Evolutionary conservation across 805 yeast species (phyloP).

Genomic region (Metschnikowia amazonensis): DNA sequence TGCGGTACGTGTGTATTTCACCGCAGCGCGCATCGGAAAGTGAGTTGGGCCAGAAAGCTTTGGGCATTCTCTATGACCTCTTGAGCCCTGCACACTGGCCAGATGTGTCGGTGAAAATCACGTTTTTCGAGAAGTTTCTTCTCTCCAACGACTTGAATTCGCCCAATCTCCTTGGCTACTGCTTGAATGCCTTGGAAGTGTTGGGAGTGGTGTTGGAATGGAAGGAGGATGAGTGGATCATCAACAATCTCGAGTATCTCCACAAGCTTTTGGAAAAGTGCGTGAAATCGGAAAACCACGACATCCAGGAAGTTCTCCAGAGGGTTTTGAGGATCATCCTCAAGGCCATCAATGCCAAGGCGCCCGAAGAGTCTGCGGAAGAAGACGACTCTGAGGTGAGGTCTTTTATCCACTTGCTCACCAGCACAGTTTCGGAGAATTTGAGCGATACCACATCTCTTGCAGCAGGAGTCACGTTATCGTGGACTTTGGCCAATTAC

Average conservation of each 20-base stretch:
- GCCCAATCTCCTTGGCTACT: slow-evolving; percentile 66
- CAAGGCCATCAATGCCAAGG: slow-evolving; percentile 54
- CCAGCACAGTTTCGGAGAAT: slow-evolving; percentile 74
- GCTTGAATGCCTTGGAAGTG: slow-evolving; percentile 89
- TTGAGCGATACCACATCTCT: slow-evolving; percentile 68
- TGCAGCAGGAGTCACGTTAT: slow-evolving; percentile 80
- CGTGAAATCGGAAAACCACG: slow-evolving; percentile 76
- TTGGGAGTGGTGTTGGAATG: slow-evolving; percentile 77
- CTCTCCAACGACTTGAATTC: slow-evolving; percentile 72
- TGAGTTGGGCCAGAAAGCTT: slow-evolving; percentile 75
- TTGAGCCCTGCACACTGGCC: slow-evolving; percentile 77
- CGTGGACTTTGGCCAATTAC: slow-evolving; percentile 76
- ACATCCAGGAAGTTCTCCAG: slow-evolving; percentile 79
- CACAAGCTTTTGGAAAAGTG: slow-evolving; percentile 77
- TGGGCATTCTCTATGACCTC: slow-evolving; percentile 70
- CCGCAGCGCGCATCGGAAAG: slow-evolving; percentile 82
- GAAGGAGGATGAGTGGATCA: slow-evolving; percentile 74
- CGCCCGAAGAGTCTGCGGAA: slow-evolving; percentile 35
- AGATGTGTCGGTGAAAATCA: slow-evolving; percentile 80
- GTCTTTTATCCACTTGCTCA: slow-evolving; percentile 56
- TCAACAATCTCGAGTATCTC: slow-evolving; percentile 62
- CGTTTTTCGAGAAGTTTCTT: slow-evolving; percentile 84
- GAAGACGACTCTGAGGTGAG: slow-evolving; percentile 61
- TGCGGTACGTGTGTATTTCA: slow-evolving; percentile 82
- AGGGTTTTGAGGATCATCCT: slow-evolving; percentile 68